phyloP scores from a whole-genome alignment of 345 rosid species.

The Dipteronia sinensis region DNA sequence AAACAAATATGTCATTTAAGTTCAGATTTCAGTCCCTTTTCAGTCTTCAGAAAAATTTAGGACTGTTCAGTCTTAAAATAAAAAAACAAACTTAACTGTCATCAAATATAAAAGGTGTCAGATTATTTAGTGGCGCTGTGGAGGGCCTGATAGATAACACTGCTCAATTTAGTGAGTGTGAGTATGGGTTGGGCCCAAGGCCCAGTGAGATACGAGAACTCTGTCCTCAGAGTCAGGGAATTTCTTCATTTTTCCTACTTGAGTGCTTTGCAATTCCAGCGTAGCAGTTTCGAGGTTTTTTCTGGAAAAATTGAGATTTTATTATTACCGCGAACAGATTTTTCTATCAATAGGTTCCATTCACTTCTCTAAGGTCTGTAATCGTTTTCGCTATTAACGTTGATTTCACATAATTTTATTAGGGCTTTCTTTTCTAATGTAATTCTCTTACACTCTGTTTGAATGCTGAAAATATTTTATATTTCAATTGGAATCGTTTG shows the following conservation, averaged over 20 bases:
- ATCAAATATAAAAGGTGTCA: no score
- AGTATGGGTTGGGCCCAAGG: background rate
- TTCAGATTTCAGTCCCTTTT: no score
- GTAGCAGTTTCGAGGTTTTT: background rate
- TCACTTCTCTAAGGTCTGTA: background rate
- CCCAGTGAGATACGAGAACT: background rate
- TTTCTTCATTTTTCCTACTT: background rate
- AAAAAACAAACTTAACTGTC: no score
- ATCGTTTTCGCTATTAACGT: background rate
- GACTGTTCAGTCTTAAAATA: no score
- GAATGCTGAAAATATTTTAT: no score
- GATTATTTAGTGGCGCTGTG: no score
- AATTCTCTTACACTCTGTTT: background rate
- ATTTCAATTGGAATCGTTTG: background rate
- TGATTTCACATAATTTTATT: background rate
- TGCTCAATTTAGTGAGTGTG: no score
- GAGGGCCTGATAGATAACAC: no score
- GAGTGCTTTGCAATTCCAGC: background rate
- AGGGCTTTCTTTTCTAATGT: background rate
- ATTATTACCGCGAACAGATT: background rate
- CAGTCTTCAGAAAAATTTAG: no score
- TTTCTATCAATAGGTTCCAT: background rate
- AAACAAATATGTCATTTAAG: no score
- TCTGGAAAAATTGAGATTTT: background rate
- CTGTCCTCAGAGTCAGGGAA: no score